Percentiles rank a stretch among this genome's conserved stretches.
These are phyloP conservation scores for Crithidia brevicula DNA, from an alignment of 208 protist species.

Conservation along the genomic window DNA sequence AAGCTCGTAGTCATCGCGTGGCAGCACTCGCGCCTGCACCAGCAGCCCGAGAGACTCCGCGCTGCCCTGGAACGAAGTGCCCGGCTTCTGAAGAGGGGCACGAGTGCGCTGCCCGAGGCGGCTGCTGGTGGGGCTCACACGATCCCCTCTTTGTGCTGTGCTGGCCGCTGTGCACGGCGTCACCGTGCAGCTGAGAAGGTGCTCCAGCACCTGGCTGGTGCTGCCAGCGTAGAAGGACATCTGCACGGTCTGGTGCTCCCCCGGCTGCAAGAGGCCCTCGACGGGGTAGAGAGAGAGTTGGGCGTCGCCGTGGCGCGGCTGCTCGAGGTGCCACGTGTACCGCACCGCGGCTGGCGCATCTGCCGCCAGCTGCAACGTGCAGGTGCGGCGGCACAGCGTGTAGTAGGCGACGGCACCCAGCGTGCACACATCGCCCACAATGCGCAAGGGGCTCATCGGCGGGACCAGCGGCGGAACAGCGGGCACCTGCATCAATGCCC, in stretches of 20 bases:
- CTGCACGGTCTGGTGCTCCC: conserved; percentile 43
- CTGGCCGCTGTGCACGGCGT: conserved; percentile 39
- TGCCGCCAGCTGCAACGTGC: conserved; percentile 46
- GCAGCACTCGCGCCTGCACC: conserved; percentile 82
- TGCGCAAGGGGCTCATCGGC: conserved; percentile 36
- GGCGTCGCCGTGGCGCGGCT: conserved; percentile 58
- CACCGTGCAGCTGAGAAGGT: conserved; percentile 62
- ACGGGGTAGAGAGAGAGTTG: conserved; percentile 49
- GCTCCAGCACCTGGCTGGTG: conserved; percentile 77
- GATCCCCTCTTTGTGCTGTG: neutral
- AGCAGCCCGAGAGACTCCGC: conserved; percentile 70
- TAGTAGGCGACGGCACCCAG: conserved; percentile 81
- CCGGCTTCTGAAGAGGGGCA: conserved; percentile 31
- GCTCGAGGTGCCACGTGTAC: conserved; percentile 34
- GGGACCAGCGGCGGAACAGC: conserved; percentile 29
- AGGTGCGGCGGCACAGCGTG: conserved; percentile 77
- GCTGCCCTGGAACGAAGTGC: neutral
- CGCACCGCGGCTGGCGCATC: conserved; percentile 18
- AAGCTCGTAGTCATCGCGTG: conserved; percentile 63
- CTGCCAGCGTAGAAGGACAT: conserved; percentile 79
- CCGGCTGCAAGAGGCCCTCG: conserved; percentile 60
- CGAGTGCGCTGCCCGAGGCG: conserved; percentile 36
- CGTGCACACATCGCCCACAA: conserved; percentile 75
- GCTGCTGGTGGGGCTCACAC: neutral
- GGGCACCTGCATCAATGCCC: conserved; percentile 64